These are phyloP conservation scores for Chaetomidium leptoderma DNA, from an alignment of 495 filamentous ascomycete genomes.

Conservation along the genomic window DNA sequence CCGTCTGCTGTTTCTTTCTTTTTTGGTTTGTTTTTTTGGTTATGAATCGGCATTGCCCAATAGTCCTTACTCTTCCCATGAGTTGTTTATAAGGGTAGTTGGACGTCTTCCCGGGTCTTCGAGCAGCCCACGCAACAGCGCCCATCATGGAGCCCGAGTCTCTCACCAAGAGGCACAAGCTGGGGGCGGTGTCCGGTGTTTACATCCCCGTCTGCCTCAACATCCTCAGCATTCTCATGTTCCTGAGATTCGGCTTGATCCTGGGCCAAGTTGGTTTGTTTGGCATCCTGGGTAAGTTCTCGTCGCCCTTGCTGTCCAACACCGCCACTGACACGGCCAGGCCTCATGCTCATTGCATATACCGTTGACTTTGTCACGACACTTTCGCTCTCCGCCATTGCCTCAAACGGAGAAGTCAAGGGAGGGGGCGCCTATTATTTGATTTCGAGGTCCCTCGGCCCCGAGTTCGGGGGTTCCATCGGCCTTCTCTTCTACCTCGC, in stretches of 20 bases:
- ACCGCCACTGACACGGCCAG: conserved; percentile 35
- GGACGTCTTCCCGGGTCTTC: background rate
- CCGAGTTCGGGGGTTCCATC: conserved; percentile 88
- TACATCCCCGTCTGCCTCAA: conserved; percentile 84
- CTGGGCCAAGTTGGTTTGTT: conserved; percentile 73
- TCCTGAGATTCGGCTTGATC: conserved; percentile 76
- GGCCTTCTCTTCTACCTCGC: conserved; percentile 87
- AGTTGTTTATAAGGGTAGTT: background rate
- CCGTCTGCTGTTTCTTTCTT: background rate
- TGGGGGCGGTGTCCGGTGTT: conserved; percentile 72
- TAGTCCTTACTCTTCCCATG: background rate
- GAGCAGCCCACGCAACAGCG: background rate
- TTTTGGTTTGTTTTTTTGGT: background rate
- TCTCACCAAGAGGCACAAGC: conserved; percentile 48
- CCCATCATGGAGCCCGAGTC: conserved; percentile 33
- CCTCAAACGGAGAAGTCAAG: conserved; percentile 83
- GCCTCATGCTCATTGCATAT: conserved; percentile 67
- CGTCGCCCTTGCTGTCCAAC: background rate
- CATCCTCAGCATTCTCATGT: conserved; percentile 92
- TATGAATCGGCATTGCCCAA: background rate
- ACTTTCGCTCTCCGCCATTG: conserved; percentile 81
- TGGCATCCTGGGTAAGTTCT: conserved; percentile 65
- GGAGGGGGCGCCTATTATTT: conserved; percentile 87
- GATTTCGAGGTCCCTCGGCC: conserved; percentile 80
- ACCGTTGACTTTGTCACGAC: conserved; percentile 78